Evolutionary conservation across 257 asterid genomes (phyloP).

Genomic region (Jasminum sambac): DNA sequence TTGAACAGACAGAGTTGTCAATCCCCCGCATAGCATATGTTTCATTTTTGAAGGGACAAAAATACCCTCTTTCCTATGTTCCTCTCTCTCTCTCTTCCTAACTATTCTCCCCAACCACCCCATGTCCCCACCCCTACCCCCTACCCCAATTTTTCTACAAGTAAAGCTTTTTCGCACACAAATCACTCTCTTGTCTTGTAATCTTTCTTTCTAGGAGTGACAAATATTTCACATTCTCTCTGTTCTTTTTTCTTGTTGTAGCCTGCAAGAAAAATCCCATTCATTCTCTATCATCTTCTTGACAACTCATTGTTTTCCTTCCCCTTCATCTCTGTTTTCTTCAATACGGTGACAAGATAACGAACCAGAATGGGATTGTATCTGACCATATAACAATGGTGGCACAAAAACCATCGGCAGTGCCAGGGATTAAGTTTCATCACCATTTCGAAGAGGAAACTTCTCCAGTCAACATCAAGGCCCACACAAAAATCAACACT

Average conservation of each 20-base stretch:
- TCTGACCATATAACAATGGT: constrained; percentile 51
- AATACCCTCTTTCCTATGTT: too few species aligned
- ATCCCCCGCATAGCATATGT: too few species aligned
- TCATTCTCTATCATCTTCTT: constrained; percentile 19
- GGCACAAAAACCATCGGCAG: constrained; percentile 76
- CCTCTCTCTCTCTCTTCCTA: too few species aligned
- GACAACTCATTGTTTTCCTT: constrained; percentile 22
- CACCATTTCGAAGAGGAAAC: constrained; percentile 59
- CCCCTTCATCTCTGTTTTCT: constrained; percentile 24
- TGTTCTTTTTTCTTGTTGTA: background rate
- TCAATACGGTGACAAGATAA: too few species aligned
- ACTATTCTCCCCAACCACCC: too few species aligned
- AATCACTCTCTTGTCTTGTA: constrained; percentile 16
- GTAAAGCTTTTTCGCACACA: constrained; percentile 35
- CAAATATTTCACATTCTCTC: background rate
- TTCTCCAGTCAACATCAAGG: constrained; percentile 55
- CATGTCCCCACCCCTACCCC: too few species aligned
- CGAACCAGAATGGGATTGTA: constrained; percentile 74
- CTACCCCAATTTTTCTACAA: too few species aligned
- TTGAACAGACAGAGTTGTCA: too few species aligned
- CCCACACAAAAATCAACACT: constrained; percentile 49
- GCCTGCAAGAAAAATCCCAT: constrained; percentile 19
- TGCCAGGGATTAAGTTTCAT: constrained; percentile 64
- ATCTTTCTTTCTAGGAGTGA: background rate
- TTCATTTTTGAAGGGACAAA: too few species aligned